A percentile compares a stretch with the other conserved stretches of the same genome.
Conservation (phyloP, 2,329 filamentous ascomycete species). For the Sarocladium kiliense region DNA sequence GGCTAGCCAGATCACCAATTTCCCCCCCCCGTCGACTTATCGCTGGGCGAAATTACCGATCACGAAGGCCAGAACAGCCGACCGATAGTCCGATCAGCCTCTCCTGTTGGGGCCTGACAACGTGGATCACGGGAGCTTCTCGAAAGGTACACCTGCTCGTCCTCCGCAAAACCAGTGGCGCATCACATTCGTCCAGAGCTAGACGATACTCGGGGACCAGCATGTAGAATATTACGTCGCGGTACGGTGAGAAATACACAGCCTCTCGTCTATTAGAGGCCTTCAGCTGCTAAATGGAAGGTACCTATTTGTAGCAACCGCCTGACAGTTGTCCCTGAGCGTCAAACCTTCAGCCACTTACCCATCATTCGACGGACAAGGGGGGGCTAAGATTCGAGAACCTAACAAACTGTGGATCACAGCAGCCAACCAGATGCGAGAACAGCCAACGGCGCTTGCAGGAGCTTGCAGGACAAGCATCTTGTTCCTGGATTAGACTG, state of each 20-base stretch:
- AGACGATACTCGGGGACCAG: too few species aligned
- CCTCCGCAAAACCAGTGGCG: too few species aligned
- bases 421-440: neutral
- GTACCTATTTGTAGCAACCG: neutral
- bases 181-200: too few species aligned
- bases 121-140: neutral
- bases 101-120: neutral
- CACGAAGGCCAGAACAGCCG: neutral
- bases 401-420: neutral
- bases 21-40: conserved; percentile 2
- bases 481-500: conserved; percentile 8
- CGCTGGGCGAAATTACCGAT: conserved; percentile 7
- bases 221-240: too few species aligned
- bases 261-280: too few species aligned
- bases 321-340: neutral
- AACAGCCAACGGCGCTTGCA: neutral
- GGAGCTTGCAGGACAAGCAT: conserved; percentile 8
- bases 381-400: conserved; percentile 4
- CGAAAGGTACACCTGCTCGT: too few species aligned
- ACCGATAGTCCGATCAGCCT: neutral
- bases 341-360: conserved; percentile 4
- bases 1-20: conserved; percentile 8
- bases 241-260: too few species aligned
- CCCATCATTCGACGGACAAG: neutral
- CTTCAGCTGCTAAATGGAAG: neutral